phyloP scores from a whole-genome alignment of 2,329 filamentous ascomycete species.

The Didymella exigua region DNA sequence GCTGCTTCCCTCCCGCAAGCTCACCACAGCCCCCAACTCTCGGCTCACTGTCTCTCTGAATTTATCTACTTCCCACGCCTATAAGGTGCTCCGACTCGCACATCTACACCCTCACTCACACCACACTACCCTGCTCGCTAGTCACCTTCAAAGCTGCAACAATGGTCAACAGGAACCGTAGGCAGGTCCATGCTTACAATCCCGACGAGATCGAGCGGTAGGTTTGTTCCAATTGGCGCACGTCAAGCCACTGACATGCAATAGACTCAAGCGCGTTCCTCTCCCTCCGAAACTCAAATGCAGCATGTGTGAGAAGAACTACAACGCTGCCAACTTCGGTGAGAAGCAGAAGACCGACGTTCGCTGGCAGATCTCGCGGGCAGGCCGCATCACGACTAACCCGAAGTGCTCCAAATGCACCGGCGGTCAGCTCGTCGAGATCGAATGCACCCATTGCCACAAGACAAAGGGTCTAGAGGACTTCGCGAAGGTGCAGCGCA shows the following conservation, averaged over 20 bases:
- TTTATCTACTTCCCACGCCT: not conserved
- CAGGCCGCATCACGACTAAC: conserved; percentile 22
- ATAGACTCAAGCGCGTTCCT: conserved; percentile 27
- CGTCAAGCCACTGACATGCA: not conserved
- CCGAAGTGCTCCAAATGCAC: conserved; percentile 55
- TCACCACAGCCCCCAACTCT: not conserved
- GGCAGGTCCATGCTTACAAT: conserved; percentile 14
- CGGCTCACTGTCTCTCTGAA: not conserved
- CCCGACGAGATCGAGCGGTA: conserved; percentile 23
- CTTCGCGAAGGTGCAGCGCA: conserved; percentile 58
- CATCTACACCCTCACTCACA: not conserved
- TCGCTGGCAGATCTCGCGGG: conserved; percentile 23
- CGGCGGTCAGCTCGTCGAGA: conserved; percentile 51
- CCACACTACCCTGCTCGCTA: not conserved
- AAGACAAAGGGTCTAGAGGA: conserved; percentile 54
- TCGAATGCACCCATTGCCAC: conserved; percentile 57
- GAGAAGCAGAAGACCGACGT: conserved; percentile 53
- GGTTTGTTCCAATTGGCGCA: not conserved
- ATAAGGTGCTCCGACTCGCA: not conserved
- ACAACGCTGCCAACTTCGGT: conserved; percentile 50
- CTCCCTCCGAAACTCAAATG: conserved; percentile 51
- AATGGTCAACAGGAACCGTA: conserved; percentile 2
- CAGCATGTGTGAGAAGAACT: conserved; percentile 52
- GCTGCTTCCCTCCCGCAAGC: not conserved
- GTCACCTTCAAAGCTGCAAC: not conserved